A percentile compares a stretch with the other conserved stretches of the same genome.
Evolutionary conservation across 208 protist genomes (phyloP).

Genomic region (Wallacemonas sp.): DNA sequence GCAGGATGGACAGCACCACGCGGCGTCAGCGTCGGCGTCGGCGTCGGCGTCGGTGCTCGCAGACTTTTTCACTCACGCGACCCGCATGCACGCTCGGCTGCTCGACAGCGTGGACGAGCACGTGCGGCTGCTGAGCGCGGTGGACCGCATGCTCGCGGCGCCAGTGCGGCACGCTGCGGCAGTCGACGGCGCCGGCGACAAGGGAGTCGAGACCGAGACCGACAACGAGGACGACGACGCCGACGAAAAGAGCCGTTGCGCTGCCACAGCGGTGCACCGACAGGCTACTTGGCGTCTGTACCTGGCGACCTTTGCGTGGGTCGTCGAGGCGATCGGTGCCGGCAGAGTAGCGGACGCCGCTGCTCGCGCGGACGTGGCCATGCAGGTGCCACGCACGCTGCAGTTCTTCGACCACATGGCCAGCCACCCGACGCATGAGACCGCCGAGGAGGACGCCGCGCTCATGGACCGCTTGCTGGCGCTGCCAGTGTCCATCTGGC

Average conservation of each 20-base stretch:
- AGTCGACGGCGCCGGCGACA: not conserved
- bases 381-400: conserved; percentile 9
- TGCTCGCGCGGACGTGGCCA: not conserved
- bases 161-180: not conserved
- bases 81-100: not conserved
- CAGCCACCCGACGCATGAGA: not conserved
- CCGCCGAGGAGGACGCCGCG: not conserved
- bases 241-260: too few species aligned
- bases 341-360: not conserved
- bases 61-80: not conserved
- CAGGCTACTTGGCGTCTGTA: conserved; percentile 25
- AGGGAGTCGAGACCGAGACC: not conserved
- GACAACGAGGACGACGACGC: conserved; percentile 3
- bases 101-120: conserved; percentile 1
- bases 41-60: not conserved
- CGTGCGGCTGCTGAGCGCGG: conserved; percentile 10
- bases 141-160: conserved; percentile 21
- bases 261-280: too few species aligned
- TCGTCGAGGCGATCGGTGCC: conserved; percentile 1
- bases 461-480: not conserved
- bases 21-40: not conserved
- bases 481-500: conserved; percentile 29
- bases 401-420: conserved; percentile 21
- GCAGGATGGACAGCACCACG: not conserved
- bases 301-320: not conserved